These are phyloP conservation scores for Gynochthodes officinalis DNA, from an alignment of 257 asterid genomes.

Conservation along the genomic window DNA sequence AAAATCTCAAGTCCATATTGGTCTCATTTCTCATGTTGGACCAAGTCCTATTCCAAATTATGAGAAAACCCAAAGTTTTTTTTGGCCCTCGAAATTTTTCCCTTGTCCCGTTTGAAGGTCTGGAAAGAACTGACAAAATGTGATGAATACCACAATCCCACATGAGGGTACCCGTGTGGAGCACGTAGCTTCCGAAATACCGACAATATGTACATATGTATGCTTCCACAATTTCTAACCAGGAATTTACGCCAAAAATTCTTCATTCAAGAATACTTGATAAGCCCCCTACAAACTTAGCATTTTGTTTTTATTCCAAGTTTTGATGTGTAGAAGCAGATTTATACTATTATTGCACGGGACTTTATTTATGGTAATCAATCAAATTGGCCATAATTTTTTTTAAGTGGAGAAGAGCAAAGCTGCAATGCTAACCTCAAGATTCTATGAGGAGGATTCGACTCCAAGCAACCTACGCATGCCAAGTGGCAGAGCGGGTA, in stretches of 20 bases:
- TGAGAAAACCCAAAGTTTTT: background rate
- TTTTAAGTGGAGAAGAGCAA: slow-evolving; percentile 30
- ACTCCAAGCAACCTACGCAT: background rate
- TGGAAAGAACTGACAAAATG: background rate
- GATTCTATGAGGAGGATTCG: slow-evolving; percentile 10
- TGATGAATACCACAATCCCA: background rate
- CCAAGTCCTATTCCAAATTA: no score
- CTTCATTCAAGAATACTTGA: background rate
- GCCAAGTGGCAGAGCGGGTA: slow-evolving; percentile 58
- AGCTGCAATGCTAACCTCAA: slow-evolving; percentile 28
- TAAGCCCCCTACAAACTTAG: background rate
- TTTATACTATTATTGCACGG: background rate
- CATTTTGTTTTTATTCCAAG: background rate
- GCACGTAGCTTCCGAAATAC: slow-evolving; percentile 5
- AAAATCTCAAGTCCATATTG: background rate
- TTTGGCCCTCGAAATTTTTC: background rate
- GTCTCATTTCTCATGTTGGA: no score
- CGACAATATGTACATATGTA: background rate
- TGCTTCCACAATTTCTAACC: slow-evolving; percentile 5
- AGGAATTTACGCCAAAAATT: background rate
- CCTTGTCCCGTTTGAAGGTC: background rate
- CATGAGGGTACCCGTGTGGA: slow-evolving; percentile 3
- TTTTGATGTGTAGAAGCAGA: background rate
- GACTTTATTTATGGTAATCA: slow-evolving; percentile 5
- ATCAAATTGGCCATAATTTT: background rate